Percentiles rank a stretch among this genome's conserved stretches.
phyloP scores from a whole-genome alignment of 1,284 basidiomycete genomes.

The Leucoagaricus sp. region DNA sequence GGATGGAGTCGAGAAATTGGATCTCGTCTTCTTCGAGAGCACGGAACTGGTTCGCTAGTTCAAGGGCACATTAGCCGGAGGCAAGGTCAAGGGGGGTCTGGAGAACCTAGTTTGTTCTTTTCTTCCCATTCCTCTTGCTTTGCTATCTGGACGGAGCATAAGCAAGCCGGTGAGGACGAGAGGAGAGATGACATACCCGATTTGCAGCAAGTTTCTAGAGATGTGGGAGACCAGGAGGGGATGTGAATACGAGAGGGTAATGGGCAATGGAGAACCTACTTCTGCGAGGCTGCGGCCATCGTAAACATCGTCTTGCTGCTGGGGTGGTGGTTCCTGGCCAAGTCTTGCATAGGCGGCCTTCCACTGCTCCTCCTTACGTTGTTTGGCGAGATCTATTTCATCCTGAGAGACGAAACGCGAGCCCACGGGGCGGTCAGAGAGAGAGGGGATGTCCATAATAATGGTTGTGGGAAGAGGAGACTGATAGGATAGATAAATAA shows the following conservation, averaged over 20 bases:
- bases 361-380: slow-evolving; percentile 84
- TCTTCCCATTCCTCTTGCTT: slow-evolving; percentile 96
- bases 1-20: slow-evolving; percentile 82
- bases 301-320: slow-evolving; percentile 73
- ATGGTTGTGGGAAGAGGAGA: slow-evolving; percentile 22
- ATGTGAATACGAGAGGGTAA: slow-evolving; percentile 36
- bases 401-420: slow-evolving; percentile 79
- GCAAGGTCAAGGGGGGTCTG: neutral
- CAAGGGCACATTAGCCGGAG: slow-evolving; percentile 7
- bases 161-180: slow-evolving; percentile 23
- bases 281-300: slow-evolving; percentile 91
- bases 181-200: slow-evolving; percentile 51
- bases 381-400: slow-evolving; percentile 79
- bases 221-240: slow-evolving; percentile 37
- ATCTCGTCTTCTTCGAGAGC: slow-evolving; percentile 90
- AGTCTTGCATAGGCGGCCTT: slow-evolving; percentile 89
- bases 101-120: slow-evolving; percentile 80
- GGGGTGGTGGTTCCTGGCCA: slow-evolving; percentile 85
- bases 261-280: slow-evolving; percentile 49
- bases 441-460: slow-evolving; percentile 51
- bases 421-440: slow-evolving; percentile 67
- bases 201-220: slow-evolving; percentile 81
- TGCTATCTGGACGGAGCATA: slow-evolving; percentile 52
- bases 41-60: slow-evolving; percentile 86
- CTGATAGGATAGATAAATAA: slow-evolving; percentile 1